Conservation (phyloP, 2,329 filamentous ascomycete genomes). For the Colletotrichum trifolii region DNA sequence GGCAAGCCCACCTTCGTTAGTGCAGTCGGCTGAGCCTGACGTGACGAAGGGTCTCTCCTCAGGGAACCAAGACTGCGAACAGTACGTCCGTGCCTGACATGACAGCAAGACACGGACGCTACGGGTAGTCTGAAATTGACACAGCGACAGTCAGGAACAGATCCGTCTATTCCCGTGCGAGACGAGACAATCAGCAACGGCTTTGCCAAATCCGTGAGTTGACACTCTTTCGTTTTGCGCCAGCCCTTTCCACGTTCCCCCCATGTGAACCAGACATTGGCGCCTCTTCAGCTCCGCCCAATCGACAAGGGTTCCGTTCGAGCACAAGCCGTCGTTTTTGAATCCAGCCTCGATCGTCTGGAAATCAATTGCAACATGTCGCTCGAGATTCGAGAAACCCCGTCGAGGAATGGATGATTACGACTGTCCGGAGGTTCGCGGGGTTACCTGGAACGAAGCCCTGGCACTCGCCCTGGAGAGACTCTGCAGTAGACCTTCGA, state of each 20-base stretch:
- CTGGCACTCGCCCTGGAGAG: conserved; percentile 7
- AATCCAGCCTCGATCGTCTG: not conserved
- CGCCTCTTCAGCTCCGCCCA: conserved; percentile 10
- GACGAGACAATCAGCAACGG: conserved; percentile 14
- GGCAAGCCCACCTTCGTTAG: conserved; percentile 3
- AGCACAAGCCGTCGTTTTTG: not conserved
- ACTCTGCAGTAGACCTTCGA: not conserved
- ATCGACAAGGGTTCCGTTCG: not conserved
- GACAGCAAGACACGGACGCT: conserved; percentile 36
- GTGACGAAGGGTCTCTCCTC: conserved; percentile 20
- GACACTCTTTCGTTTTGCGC: conserved; percentile 19
- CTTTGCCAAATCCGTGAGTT: conserved; percentile 32
- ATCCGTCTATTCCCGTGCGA: conserved; percentile 33
- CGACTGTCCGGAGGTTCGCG: no score
- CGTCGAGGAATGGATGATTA: no score
- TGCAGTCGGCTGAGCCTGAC: conserved; percentile 4
- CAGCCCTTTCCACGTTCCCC: conserved; percentile 15
- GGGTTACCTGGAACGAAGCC: not conserved
- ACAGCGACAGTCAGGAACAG: conserved; percentile 30
- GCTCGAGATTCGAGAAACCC: no score
- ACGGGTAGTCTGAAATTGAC: conserved; percentile 32
- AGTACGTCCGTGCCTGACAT: conserved; percentile 37
- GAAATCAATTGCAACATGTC: no score
- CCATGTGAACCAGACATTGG: conserved; percentile 1
- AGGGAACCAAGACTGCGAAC: conserved; percentile 24